These are phyloP conservation scores for Aspergillus niger DNA, from an alignment of 2,329 filamentous ascomycete genomes.

Conservation along the genomic window DNA sequence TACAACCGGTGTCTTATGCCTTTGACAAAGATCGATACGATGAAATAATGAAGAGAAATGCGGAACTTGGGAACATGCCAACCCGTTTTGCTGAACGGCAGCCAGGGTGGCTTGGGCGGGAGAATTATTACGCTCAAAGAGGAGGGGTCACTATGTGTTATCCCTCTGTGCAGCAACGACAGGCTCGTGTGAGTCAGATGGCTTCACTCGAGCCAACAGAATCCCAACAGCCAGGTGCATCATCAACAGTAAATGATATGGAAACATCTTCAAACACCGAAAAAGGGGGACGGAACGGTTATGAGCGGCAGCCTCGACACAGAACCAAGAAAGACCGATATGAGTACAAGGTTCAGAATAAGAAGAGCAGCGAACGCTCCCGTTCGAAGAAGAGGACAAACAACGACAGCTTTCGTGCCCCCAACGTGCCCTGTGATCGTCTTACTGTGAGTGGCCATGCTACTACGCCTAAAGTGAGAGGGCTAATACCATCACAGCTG, in stretches of 20 bases:
- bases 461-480: neutral
- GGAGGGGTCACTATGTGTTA: too few species aligned
- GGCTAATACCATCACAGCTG: slow-evolving; percentile 26
- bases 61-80: too few species aligned
- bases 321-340: slow-evolving; percentile 62
- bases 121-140: neutral
- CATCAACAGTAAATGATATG: neutral
- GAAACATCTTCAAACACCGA: neutral
- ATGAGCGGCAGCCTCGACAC: slow-evolving; percentile 55
- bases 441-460: slow-evolving; percentile 50
- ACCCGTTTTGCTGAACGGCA: too few species aligned
- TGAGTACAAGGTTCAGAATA: slow-evolving; percentile 41
- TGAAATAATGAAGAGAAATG: too few species aligned
- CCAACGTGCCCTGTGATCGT: slow-evolving; percentile 54
- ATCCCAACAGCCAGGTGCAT: neutral
- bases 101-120: neutral
- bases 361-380: neutral
- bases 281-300: slow-evolving; percentile 28
- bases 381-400: slow-evolving; percentile 41
- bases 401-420: slow-evolving; percentile 59
- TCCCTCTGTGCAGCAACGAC: neutral
- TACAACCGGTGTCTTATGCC: too few species aligned
- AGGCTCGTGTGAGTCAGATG: neutral
- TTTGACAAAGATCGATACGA: too few species aligned
- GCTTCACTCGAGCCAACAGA: neutral